Base-by-base conservation (phyloP, 2,329 filamentous ascomycete species). In the Ilyonectria destructans region DNA sequence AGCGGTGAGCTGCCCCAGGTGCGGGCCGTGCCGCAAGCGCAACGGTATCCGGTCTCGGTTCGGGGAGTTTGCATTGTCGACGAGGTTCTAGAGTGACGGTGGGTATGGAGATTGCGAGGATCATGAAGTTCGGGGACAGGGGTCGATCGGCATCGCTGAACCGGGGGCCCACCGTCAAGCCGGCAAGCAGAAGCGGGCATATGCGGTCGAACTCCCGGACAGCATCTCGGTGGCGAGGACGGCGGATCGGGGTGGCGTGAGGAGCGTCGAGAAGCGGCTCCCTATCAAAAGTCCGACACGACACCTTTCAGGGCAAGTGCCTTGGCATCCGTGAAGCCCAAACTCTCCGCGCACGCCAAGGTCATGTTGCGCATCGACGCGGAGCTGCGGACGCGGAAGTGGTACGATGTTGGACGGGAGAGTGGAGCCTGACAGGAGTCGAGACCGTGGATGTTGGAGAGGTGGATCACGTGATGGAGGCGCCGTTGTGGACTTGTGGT, bases 21-120 rank as follows among this genome's bases (percentile, higher is more conserved):
- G 58, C 64, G 64, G 64, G 64, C 54, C 64, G 64, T 37, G 54
- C 64, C 64, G 64, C 43, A 51, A 19, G 54, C 46, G 52, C 56
- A 54, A 33, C 43, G 26, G 57, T 51, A 56, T 51, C 52, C 43
- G 19, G 33, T 49, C 35, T 45, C 37, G 40, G 33, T 19, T 46
- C 31, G 31, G 31, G n/a, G 31, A 54, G n/a, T 46, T 49, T n/a
- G 15, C 12, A 21, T n/a, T 19, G 40, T 19, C 17, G 33, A 21
- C 21, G 9, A n/a, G 6, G 12, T 13, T 45, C 29, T n/a, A 17
- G 29, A 60, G 43, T n/a, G 12, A 26, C 43, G 13, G 52, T 19
- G 35, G 63, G 46, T 13, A 40, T 43, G 17, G 40, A 17, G 15
- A 21, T 26, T 26, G 26, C 26, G 26, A 26, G 26, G 26, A 58